Evolutionary conservation across 1,284 basidiomycete species (phyloP), one percentile per base, ranked within the genome.

Genomic region (Heterobasidion occidentale): DNA sequence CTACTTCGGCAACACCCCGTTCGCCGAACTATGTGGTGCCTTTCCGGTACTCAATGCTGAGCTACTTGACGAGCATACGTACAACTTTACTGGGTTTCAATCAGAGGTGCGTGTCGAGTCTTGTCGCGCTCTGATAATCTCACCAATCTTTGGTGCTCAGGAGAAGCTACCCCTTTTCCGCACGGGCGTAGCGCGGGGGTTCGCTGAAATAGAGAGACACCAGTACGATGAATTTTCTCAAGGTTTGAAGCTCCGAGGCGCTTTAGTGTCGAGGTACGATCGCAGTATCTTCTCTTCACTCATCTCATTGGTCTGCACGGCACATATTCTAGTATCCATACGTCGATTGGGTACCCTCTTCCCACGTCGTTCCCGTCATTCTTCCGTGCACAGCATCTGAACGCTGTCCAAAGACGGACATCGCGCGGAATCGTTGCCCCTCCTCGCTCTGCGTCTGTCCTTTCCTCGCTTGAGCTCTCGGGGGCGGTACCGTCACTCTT

Each of bases 21-120:
- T 89, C 60, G 77, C 75, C n/a, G 73, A 81, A 46, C 73, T 91
- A 12, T 69, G 70, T 52, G 88, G 88, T 8, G 65, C 73, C 3
- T 74, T 84, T 50, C 83, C 81, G 1, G 64, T 64, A 9, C 57
- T 66, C 27, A 54, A 66, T 56, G 52, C 64, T 46, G 59, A 60
- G 36, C 54, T 54, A 38, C 49, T 52, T 15, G 68, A 70, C 49
- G 67, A 75, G 54, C 66, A 63, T 38, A 60, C 74, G 38, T 73
- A 71, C 61, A 77, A 80, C 59, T 76, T 86, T 57, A 81, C 84
- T 2, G 63, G 66, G 3, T 56, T 59, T 42, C 51, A 35, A 38
- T 17, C 46, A 35, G 35, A 20, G 19, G 34, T 33, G 52, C 19
- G 27, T 20, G 15, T 19, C 19, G 9, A 14, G 19, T 7, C 44